These are phyloP conservation scores for Plasmopara halstedii DNA, from an alignment of 352 stramenopile species.

Conservation along the genomic window DNA sequence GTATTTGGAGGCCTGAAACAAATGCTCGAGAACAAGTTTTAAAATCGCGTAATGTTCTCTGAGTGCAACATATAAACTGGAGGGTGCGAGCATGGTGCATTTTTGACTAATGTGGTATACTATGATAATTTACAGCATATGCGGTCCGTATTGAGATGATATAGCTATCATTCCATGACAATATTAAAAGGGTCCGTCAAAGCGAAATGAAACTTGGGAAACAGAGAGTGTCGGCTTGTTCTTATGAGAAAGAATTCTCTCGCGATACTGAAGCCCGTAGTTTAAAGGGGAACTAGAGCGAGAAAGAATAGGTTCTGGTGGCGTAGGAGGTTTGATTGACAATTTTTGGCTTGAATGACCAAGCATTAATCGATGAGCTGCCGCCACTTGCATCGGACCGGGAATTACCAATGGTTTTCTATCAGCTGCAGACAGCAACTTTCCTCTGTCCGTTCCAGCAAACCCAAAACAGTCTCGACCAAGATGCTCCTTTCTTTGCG, in stretches of 20 bases:
- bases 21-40: too few species aligned
- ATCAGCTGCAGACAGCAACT: slow-evolving; percentile 34
- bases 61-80: too few species aligned
- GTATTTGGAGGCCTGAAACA: too few species aligned
- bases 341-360: slow-evolving; percentile 78
- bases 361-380: slow-evolving; percentile 73
- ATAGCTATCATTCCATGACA: too few species aligned
- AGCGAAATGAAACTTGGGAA: slow-evolving; percentile 72
- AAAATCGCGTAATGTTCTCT: too few species aligned
- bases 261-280: slow-evolving; percentile 75
- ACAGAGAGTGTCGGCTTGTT: slow-evolving; percentile 71
- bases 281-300: slow-evolving; percentile 45
- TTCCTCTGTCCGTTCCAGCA: slow-evolving; percentile 67
- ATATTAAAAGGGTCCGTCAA: slow-evolving; percentile 21
- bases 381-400: slow-evolving; percentile 63
- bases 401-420: slow-evolving; percentile 62
- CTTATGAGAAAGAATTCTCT: slow-evolving; percentile 64
- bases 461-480: slow-evolving; percentile 78
- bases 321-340: slow-evolving; percentile 66
- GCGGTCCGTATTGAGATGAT: too few species aligned
- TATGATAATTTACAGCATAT: too few species aligned
- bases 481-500: slow-evolving; percentile 39
- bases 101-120: too few species aligned
- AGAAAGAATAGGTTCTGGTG: slow-evolving; percentile 37
- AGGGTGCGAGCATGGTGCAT: too few species aligned